These are phyloP conservation scores for Pseudoperonospora humuli DNA, from an alignment of 352 stramenopile species.

Conservation along the genomic window DNA sequence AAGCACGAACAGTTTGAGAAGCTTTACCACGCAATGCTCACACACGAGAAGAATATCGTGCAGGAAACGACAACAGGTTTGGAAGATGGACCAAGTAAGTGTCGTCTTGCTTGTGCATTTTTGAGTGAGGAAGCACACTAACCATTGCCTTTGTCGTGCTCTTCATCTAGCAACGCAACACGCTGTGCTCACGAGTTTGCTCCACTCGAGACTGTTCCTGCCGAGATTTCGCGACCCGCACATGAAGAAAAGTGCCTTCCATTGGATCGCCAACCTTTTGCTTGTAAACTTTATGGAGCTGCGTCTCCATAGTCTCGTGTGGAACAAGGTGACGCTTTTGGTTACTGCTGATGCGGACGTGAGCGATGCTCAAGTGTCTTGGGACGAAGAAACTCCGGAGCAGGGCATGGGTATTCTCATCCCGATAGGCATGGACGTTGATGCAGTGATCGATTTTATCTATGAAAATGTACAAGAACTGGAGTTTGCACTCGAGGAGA, in stretches of 20 bases:
- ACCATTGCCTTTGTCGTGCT: conserved; percentile 1
- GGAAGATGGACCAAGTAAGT: conserved; percentile 59
- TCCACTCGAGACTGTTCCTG: conserved; percentile 52
- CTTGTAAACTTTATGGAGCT: conserved; percentile 81
- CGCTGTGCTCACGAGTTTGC: conserved; percentile 48
- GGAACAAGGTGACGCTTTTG: conserved; percentile 77
- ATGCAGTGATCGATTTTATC: conserved; percentile 48
- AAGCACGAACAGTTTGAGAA: conserved; percentile 52
- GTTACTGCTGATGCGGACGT: conserved; percentile 37
- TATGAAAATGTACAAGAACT: conserved; percentile 60
- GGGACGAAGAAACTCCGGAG: conserved; percentile 41
- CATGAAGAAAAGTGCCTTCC: conserved; percentile 53
- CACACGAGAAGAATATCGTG: conserved; percentile 70
- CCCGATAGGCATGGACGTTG: conserved; percentile 47
- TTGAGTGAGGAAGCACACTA: neutral
- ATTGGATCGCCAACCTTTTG: conserved; percentile 73
- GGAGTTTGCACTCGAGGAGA: conserved; percentile 38
- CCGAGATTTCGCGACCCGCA: conserved; percentile 45
- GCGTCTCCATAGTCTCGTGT: conserved; percentile 68
- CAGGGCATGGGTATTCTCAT: conserved; percentile 66
- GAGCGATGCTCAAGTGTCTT: conserved; percentile 36
- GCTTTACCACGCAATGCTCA: conserved; percentile 54
- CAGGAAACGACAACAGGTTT: conserved; percentile 58
- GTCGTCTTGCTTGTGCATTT: neutral
- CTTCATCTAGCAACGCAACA: conserved; percentile 37